Evolutionary conservation across 108 stramenopile species (phyloP), one percentile per base, ranked within the genome.

Genomic region (Nitzschia inconspicua): DNA sequence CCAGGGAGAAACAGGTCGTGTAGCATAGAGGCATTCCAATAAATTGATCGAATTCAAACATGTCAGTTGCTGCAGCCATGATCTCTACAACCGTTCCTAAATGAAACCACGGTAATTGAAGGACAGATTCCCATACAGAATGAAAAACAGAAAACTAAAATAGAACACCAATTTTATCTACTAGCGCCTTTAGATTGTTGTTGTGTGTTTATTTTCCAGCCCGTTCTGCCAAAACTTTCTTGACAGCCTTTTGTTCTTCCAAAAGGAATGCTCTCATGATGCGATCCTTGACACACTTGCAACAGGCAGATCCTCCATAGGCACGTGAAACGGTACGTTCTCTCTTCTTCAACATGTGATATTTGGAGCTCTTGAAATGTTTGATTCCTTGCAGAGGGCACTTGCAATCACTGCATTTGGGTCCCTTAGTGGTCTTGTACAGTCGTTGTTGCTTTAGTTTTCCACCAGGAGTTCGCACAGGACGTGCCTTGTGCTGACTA

Each of bases 171-270:
- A n/a, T n/a, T n/a, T n/a, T n/a, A n/a, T n/a, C n/a, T n/a, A n/a
- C n/a, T n/a, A n/a, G n/a, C n/a, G n/a, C n/a, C n/a, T n/a, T n/a
- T n/a, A n/a, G n/a, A n/a, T 41, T 10, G 8, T 32, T 68, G 44
- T 24, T 37, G 24, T 44, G 34, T 55, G n/a, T 44, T 65, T 65
- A 65, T 51, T 70, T 70, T 47, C 52, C 52, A 52, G 68, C 36
- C 49, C 84, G 82, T 64, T 97, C 97, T 25, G 91, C 86, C 70
- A 99, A 84, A 32, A 98, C 80, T 81, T 95, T 89, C 96, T 99
- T 99, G 26, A 98, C 97, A 44, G 96, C 96, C 96, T 98, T 98
- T 68, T 98, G 97, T 83, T 99, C 99, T 84, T 98, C 98, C 77
- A 99, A 84, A 55, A 99, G 70, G 75, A 99, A 99, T 29, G 99